Evolutionary conservation across 257 asterid genomes (phyloP), one percentile per base, ranked within the genome.

Genomic region (Thymus mandschuricus): DNA sequence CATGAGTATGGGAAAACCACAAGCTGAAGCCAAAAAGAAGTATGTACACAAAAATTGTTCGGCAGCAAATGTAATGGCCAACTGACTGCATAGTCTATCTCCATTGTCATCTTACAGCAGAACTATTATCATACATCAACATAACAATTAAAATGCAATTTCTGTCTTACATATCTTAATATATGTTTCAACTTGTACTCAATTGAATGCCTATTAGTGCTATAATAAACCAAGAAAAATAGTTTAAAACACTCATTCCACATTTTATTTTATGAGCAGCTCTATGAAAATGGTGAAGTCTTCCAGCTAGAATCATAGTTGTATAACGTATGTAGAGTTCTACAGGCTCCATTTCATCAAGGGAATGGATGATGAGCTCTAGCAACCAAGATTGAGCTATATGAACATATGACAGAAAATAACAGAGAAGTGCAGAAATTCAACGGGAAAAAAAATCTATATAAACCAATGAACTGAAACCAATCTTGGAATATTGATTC

Each of bases 401-500:
- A 35, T 7, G 4, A 38, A 38, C 7, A 38, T 5, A 38, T 38
- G 41, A 68, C 7, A 6, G 57, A 66, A 59, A 45, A 59, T 40
- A 40, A 60, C 29, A 2, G 49, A 21, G 35, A 31, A 34, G 29
- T 60, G 44, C 10, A 45, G 68, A 38, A 31, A 8, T 15, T 62
- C 34, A 43, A 27, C 38, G 8, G 28, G 29, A 27, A 64, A 52
- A 9, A 10, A 28, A 28, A 55, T 38, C 21, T 21, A 21, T 21
- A 21, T 21, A 21, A 52, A 21, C 43, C 58, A 52, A 48, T 29
- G 41, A 60, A 59, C 38, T 59, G 56, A 38, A 34, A 52, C 21
- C 51, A 38, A 7, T 33, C 35, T 66, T 38, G 69, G 11, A 28
- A 66, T 63, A 41, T 72, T 51, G 73, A 46, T 40, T 51, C 58